Percentiles rank a stretch among this genome's conserved stretches.
Conservation (phyloP, 78 protist species). For the Chrysochromulina tobinii region DNA sequence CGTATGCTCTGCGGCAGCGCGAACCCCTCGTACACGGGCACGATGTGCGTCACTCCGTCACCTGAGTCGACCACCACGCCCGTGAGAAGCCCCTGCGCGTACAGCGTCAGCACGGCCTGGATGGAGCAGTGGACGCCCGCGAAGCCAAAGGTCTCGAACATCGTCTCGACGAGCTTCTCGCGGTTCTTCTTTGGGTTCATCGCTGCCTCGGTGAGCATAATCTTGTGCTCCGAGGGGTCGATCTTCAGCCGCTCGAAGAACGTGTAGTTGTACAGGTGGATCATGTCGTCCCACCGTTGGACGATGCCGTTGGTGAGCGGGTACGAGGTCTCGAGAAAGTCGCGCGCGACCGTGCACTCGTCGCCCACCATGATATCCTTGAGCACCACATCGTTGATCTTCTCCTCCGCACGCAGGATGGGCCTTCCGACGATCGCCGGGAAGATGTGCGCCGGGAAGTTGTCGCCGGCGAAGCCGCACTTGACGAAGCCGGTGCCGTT, state of each 20-base stretch:
- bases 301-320: constrained; percentile 97
- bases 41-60: constrained; percentile 99
- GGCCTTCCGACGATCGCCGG: constrained; percentile 99
- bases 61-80: constrained; percentile 98
- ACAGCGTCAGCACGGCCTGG: constrained; percentile 96
- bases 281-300: constrained; percentile 91
- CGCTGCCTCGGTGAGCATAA: constrained; percentile 95
- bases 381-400: constrained; percentile 60
- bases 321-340: constrained; percentile 68
- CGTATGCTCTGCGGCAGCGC: constrained; percentile 73
- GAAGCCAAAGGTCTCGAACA: constrained; percentile 97
- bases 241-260: constrained; percentile 85
- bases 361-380: constrained; percentile 98
- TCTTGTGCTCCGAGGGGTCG: constrained; percentile 82
- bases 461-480: constrained; percentile 96
- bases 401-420: constrained; percentile 87
- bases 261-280: constrained; percentile 87
- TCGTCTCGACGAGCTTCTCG: constrained; percentile 75
- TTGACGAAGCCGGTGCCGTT: constrained; percentile 98
- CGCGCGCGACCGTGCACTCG: constrained; percentile 81
- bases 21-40: constrained; percentile 98
- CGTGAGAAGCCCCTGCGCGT: constrained; percentile 88
- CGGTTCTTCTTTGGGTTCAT: constrained; percentile 88
- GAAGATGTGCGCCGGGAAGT: constrained; percentile 95
- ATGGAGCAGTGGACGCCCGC: constrained; percentile 79